phyloP scores from a whole-genome alignment of 2,329 filamentous ascomycete species.

The Domatiomyces catenatus region DNA sequence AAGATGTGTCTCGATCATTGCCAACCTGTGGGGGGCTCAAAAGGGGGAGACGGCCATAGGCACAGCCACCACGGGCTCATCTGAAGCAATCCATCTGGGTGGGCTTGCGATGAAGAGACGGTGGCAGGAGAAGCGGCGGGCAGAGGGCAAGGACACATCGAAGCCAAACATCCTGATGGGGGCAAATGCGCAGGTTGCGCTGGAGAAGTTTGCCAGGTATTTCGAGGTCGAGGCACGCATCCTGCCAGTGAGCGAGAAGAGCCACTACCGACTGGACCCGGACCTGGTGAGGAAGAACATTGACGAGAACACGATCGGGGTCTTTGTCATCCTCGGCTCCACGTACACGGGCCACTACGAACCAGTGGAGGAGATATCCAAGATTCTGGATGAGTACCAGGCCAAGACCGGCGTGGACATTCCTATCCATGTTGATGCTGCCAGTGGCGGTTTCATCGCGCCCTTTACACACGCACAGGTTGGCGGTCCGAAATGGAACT shows the following conservation, averaged over 20 bases:
- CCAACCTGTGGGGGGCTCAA: slow-evolving; percentile 49
- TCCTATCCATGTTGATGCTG: slow-evolving; percentile 41
- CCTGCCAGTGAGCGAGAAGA: slow-evolving; percentile 46
- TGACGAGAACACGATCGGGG: slow-evolving; percentile 63
- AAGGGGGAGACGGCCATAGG: slow-evolving; percentile 50
- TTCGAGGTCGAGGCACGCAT: slow-evolving; percentile 58
- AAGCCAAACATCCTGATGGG: slow-evolving; percentile 64
- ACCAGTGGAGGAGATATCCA: slow-evolving; percentile 51
- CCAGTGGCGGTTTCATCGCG: slow-evolving; percentile 28
- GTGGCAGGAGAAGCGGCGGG: slow-evolving; percentile 50
- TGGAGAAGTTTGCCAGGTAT: slow-evolving; percentile 59
- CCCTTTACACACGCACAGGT: slow-evolving; percentile 26
- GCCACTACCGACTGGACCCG: slow-evolving; percentile 47
- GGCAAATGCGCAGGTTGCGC: slow-evolving; percentile 55
- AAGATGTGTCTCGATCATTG: slow-evolving; percentile 53
- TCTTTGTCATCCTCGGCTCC: slow-evolving; percentile 56
- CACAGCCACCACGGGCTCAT: slow-evolving; percentile 55
- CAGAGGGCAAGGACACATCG: slow-evolving; percentile 45
- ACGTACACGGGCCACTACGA: slow-evolving; percentile 61
- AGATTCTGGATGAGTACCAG: slow-evolving; percentile 49
- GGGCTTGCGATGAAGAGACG: slow-evolving; percentile 60
- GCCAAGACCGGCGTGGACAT: slow-evolving; percentile 47
- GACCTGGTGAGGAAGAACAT: slow-evolving; percentile 49
- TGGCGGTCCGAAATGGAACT: slow-evolving; percentile 40
- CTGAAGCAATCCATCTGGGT: slow-evolving; percentile 55